A percentile compares a stretch with the other conserved stretches of the same genome.
Conservation (phyloP, 257 asterid species). For the Solanum pennellii region DNA sequence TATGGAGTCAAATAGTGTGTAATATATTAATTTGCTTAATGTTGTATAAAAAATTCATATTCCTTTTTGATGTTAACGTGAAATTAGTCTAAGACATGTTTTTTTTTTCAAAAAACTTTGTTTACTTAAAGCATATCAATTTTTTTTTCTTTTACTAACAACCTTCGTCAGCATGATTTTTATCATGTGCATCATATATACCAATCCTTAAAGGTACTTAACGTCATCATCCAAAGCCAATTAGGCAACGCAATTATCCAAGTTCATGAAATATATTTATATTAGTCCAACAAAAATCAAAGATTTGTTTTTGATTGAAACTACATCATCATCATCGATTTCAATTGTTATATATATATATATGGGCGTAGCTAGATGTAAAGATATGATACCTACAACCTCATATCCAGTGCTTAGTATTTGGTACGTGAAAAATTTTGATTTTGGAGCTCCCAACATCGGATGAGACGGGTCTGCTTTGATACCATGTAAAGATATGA, state of each 20-base stretch:
- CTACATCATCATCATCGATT: too few relatives aligned
- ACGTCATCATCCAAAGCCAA: neutral
- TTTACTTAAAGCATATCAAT: fast-evolving
- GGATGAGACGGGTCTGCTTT: too few relatives aligned
- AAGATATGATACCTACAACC: too few relatives aligned
- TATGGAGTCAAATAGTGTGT: neutral
- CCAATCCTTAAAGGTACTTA: neutral
- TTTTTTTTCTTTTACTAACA: neutral
- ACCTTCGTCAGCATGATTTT: neutral
- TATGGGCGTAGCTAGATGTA: too few relatives aligned
- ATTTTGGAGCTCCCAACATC: fast-evolving
- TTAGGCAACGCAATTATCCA: too few relatives aligned
- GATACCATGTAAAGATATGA: too few relatives aligned
- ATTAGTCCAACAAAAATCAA: too few relatives aligned
- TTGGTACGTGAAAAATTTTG: fast-evolving
- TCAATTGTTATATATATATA: too few relatives aligned
- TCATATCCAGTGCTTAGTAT: too few relatives aligned
- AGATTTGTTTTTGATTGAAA: too few relatives aligned
- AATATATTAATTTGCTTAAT: neutral
- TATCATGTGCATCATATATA: neutral
- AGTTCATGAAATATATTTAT: too few relatives aligned
- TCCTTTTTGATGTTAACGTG: neutral
- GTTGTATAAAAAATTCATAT: neutral
- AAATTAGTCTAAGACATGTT: neutral
- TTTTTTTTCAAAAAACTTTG: neutral